Base-by-base conservation (phyloP, 75 land plant species). In the Cunninghamia lanceolata region DNA sequence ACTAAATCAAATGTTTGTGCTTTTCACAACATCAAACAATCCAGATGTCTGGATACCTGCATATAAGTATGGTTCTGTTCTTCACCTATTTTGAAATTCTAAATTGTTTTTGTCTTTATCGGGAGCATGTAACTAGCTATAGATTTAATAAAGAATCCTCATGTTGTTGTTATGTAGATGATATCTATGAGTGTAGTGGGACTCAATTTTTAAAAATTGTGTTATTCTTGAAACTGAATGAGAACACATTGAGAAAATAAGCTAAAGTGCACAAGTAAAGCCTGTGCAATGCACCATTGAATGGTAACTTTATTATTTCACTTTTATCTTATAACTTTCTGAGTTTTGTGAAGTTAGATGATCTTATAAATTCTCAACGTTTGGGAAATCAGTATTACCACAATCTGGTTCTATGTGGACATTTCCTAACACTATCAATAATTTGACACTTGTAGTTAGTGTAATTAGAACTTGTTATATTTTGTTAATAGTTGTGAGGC, bases 11-110 rank as follows among this genome's bases (percentile, higher is more conserved):
- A 97, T 97, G 99, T 91, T 96, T 89, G 89, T 97, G 84, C 89
- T 97, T 34, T 97, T 97, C 85, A 97, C 99, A 71, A 97, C 99
- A 56, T 94, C 99, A 85, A 97, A 97, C 86, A 97, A 94, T 87
- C 99, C 99, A 35, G 95, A 95, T 89, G 93, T 92, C 28, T 96
- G 99, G 99, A 85, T 97, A 85, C 99, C 99, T 75, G 99, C 99
- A 82, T 97, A 97, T 94, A 95, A 94, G 99, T 96, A 89, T 88
- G n/a, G 28, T 80, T 80, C 82, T 80, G 45, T 80, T 80, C 50
- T n/a, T 80, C n/a, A 43, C 8, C 43, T 77, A 40, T 17, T 66
- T 74, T 80, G 3, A 40, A 80, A 3, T 45, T 80, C 4, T 45
- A n/a, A 80, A 43, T 21, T 10, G 40, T 45, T 80, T 35, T 14